Evolutionary conservation across 2,329 filamentous ascomycete genomes (phyloP).

Genomic region (Dothidotthia symphoricarpi): DNA sequence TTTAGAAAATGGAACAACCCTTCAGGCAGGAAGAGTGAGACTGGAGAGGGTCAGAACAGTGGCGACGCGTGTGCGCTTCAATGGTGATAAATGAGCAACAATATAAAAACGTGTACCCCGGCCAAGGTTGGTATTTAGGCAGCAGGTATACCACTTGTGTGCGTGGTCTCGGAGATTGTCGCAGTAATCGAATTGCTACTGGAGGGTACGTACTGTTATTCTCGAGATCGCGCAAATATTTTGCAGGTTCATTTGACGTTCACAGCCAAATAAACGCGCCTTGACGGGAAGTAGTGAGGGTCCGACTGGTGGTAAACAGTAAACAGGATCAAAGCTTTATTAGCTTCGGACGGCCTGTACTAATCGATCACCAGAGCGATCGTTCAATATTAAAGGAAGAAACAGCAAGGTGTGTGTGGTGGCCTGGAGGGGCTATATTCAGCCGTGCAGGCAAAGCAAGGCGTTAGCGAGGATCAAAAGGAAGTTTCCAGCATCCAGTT

Average conservation of each 20-base stretch:
- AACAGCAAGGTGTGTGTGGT: conserved; percentile 18
- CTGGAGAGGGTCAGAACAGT: conserved; percentile 33
- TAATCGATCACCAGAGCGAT: no score
- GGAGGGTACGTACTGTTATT: conserved; percentile 59
- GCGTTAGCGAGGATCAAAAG: conserved; percentile 27
- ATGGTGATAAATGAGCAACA: conserved; percentile 17
- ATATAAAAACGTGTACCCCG: conserved; percentile 9
- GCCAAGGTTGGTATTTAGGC: conserved; percentile 11
- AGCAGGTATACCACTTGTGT: conserved; percentile 17
- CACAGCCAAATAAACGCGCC: conserved; percentile 89
- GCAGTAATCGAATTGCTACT: conserved; percentile 4
- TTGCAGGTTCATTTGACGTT: conserved; percentile 99
- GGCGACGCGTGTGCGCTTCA: conserved; percentile 2
- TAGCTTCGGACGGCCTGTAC: conserved; percentile 3
- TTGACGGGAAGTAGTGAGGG: conserved; percentile 41
- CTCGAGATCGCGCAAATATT: conserved; percentile 55
- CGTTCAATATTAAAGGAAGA: not conserved
- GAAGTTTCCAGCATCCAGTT: conserved; percentile 28
- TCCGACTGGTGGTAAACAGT: conserved; percentile 11
- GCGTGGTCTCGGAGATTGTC: conserved; percentile 5
- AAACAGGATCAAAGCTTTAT: conserved; percentile 15
- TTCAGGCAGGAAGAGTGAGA: conserved; percentile 57
- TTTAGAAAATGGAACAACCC: conserved; percentile 75
- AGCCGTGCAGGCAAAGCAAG: conserved; percentile 21
- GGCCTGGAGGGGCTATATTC: conserved; percentile 30